These are phyloP conservation scores for Fusarium sp. DNA, from an alignment of 2,329 filamentous ascomycete species.

Conservation along the genomic window DNA sequence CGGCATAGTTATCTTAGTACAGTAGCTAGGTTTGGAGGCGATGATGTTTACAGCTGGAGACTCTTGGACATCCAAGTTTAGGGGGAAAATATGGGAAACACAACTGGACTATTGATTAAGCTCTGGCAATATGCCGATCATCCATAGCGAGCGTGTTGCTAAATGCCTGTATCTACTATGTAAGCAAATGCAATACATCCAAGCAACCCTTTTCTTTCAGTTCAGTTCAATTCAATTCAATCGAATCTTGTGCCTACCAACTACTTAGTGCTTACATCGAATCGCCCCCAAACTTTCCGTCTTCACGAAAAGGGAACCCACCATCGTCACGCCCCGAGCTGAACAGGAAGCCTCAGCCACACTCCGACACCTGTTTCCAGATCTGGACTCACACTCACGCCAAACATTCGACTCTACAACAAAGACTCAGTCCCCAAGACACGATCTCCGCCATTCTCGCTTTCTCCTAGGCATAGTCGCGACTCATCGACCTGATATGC, in stretches of 20 bases:
- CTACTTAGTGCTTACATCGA: slow-evolving; percentile 23
- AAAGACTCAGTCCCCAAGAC: slow-evolving; percentile 3
- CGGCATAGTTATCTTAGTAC: background rate
- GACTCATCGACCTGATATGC: slow-evolving; percentile 36
- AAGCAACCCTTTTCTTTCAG: background rate
- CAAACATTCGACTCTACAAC: slow-evolving; percentile 11
- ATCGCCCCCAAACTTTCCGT: slow-evolving; percentile 12
- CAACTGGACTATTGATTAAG: background rate
- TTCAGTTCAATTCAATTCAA: background rate
- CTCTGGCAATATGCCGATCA: slow-evolving; percentile 6
- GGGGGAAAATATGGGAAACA: background rate
- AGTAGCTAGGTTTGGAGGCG: background rate
- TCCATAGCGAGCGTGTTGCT: background rate
- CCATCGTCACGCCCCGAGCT: slow-evolving; percentile 22
- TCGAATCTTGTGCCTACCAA: background rate
- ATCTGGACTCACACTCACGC: slow-evolving; percentile 7
- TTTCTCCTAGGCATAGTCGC: background rate
- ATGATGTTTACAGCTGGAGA: background rate
- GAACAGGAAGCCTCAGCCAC: slow-evolving; percentile 32
- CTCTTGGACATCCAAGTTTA: background rate
- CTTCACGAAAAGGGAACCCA: slow-evolving; percentile 9
- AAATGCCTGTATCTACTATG: background rate
- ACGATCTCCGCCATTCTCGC: background rate
- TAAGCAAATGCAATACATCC: background rate
- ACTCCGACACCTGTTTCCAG: background rate